Conservation (phyloP, 768 basidiomycete genomes). For the Sporobolomyces roseus region DNA sequence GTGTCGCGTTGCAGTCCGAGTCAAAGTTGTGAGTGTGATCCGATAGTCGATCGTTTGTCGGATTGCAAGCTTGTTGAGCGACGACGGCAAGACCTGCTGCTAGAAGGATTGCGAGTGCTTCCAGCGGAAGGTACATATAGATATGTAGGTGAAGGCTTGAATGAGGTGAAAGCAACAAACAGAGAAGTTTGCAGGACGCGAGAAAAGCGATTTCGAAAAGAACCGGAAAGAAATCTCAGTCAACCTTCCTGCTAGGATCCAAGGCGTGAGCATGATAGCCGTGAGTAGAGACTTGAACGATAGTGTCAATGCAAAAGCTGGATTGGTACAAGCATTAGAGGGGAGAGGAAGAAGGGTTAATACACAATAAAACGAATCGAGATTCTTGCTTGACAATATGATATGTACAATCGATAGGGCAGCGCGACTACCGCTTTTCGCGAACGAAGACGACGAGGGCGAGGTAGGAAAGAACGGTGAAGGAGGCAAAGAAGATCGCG, state of each 20-base stretch:
- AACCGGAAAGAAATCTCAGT: too few relatives aligned
- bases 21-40: constrained; percentile 20
- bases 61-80: constrained; percentile 15
- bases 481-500: constrained; percentile 76
- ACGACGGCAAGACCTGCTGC: not conserved
- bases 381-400: not conserved
- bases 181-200: not conserved
- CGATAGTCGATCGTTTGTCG: constrained; percentile 11
- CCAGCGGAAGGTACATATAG: not conserved
- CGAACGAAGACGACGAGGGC: constrained; percentile 39
- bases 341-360: not conserved
- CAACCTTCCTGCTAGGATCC: too few relatives aligned
- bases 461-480: constrained; percentile 55
- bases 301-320: not conserved
- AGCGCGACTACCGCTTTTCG: constrained; percentile 34
- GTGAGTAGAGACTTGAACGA: too few relatives aligned
- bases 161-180: not conserved
- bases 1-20: constrained; percentile 13
- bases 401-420: not conserved
- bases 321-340: not conserved
- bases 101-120: not conserved
- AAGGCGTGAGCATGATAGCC: too few relatives aligned
- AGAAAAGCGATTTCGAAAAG: not conserved
- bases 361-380: not conserved
- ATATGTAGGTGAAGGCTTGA: not conserved